Evolutionary conservation across 768 basidiomycete species (phyloP).

Genomic region (Mycena metata): DNA sequence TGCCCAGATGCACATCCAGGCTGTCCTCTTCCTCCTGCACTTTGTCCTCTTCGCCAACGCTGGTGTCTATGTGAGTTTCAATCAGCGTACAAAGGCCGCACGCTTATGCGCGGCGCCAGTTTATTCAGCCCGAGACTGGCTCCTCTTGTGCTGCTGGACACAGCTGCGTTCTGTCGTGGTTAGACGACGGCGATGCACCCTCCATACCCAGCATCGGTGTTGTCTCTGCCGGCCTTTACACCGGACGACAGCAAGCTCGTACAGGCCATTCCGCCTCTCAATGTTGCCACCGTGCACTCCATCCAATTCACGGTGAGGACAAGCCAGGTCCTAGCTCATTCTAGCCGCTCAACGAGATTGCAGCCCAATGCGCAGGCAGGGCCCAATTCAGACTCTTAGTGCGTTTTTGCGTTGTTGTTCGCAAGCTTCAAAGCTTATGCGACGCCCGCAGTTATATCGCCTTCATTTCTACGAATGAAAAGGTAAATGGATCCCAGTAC

Average conservation of each 20-base stretch:
- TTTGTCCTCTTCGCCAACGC: constrained; percentile 49
- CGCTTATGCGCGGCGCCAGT: constrained; percentile 48
- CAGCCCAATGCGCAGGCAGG: constrained; percentile 72
- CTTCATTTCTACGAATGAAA: constrained; percentile 59
- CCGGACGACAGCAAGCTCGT: constrained; percentile 71
- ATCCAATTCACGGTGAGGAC: constrained; percentile 75
- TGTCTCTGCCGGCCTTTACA: constrained; percentile 68
- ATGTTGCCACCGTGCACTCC: constrained; percentile 63
- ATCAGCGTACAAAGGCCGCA: not conserved
- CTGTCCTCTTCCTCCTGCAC: constrained; percentile 43
- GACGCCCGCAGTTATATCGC: constrained; percentile 67
- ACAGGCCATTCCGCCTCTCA: constrained; percentile 68
- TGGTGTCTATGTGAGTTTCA: constrained; percentile 56
- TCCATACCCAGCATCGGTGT: constrained; percentile 62
- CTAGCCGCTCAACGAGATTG: constrained; percentile 11
- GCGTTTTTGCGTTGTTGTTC: constrained; percentile 42
- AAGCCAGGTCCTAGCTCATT: constrained; percentile 30
- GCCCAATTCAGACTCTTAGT: constrained; percentile 72
- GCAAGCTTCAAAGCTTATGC: not conserved
- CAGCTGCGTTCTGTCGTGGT: constrained; percentile 69
- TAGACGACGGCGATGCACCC: constrained; percentile 72
- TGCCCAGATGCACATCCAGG: constrained; percentile 28
- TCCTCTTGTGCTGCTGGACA: constrained; percentile 67
- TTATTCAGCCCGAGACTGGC: constrained; percentile 59
- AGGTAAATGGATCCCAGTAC: constrained; percentile 51